Evolutionary conservation across 768 basidiomycete species (phyloP).

Genomic region (Neoboletus subvelutipes): DNA sequence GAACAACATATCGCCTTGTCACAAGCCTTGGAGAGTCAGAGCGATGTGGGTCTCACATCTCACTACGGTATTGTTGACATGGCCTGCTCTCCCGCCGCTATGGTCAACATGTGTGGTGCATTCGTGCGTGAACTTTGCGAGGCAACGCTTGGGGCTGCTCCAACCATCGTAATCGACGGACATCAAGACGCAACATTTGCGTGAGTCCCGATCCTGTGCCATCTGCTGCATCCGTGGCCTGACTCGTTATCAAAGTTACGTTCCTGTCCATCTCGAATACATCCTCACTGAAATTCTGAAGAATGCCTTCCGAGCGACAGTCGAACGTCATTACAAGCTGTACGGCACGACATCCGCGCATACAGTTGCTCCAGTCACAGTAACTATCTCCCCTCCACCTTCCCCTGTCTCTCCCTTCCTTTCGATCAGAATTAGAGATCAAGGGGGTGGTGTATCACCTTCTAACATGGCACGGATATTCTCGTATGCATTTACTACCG

Average conservation of each 20-base stretch:
- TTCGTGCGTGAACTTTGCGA: constrained; percentile 84
- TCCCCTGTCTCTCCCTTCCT: constrained; percentile 46
- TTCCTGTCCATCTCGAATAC: constrained; percentile 90
- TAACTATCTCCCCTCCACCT: constrained; percentile 68
- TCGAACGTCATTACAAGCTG: constrained; percentile 63
- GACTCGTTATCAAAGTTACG: constrained; percentile 52
- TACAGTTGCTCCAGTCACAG: constrained; percentile 58
- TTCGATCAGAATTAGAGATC: constrained; percentile 78
- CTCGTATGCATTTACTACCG: constrained; percentile 91
- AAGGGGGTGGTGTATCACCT: constrained; percentile 81
- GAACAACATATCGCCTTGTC: constrained; percentile 90
- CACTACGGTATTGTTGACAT: constrained; percentile 75
- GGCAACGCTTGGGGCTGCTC: constrained; percentile 74
- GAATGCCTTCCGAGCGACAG: constrained; percentile 87
- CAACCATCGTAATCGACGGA: constrained; percentile 70
- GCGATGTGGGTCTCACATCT: constrained; percentile 30
- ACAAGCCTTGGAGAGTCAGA: constrained; percentile 52
- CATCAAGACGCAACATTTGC: constrained; percentile 69
- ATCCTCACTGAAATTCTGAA: constrained; percentile 89
- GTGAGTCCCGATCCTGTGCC: constrained; percentile 46
- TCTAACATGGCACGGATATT: constrained; percentile 77
- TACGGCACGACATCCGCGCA: constrained; percentile 35
- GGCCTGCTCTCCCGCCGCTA: constrained; percentile 64
- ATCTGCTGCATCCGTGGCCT: constrained; percentile 7
- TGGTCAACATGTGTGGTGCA: constrained; percentile 79